Base-by-base conservation (phyloP, 768 basidiomycete genomes). In the Boletus subcaerulescens region DNA sequence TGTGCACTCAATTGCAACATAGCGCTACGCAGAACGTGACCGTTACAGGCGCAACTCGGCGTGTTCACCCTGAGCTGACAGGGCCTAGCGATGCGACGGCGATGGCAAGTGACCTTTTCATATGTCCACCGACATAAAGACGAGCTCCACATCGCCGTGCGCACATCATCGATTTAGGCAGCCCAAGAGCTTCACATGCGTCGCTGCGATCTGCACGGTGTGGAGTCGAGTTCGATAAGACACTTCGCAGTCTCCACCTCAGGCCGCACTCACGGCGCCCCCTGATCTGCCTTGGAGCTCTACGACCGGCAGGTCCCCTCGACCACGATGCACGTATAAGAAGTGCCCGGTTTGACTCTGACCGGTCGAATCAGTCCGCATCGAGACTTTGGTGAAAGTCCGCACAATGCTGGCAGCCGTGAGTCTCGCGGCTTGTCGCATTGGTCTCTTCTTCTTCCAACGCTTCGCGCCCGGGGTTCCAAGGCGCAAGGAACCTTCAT, bases 171-270 rank as follows among this genome's bases (percentile, higher is more conserved):
- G 5, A 20, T 52, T 61, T 41, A 20, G 51, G 55, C 9, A 46
- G 31, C n/a, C 22, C 22, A 46, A 55, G 53, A n/a, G 14, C 38
- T 42, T 41, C 48, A 29, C n/a, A 35, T 36, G 42, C 17, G 26
- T 10, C 13, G 29, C 20, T 29, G 18, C 26, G 29, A 46, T 38
- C 18, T 36, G 29, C 26, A 24, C 35, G 31, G 29, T n/a, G 50
- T 50, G 39, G 51, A 53, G 43, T 48, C 5, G 39, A 5, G 13
- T 40, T 17, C 33, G 46, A 62, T 55, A 53, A 55, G 56, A 35
- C 20, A n/a, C 20, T n/a, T 32, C 33, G 8, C n/a, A 14, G 22
- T 26, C 59, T 42, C 46, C 20, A 47, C 48, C 11, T 35, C 41
- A 11, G 41, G 3, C 31, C 22, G 32, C 48, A 31, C 29, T 38